Base-by-base conservation (phyloP, 1,139 yeast species). In the Candida freyschussii region DNA sequence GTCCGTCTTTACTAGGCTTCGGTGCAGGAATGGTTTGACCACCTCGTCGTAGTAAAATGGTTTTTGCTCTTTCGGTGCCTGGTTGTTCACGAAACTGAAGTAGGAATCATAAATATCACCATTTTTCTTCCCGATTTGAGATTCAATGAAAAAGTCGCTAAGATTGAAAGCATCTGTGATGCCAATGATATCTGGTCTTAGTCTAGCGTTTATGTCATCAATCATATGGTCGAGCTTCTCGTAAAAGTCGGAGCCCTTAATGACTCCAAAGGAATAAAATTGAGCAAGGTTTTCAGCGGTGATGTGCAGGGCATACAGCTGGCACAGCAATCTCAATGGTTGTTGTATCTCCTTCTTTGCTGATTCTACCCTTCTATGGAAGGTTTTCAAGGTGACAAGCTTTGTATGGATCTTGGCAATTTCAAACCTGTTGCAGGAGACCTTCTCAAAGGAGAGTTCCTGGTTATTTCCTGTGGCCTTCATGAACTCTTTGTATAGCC, bases 81-180 rank as follows among this genome's bases (percentile, higher is more conserved):
- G 42, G 19, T 33, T 27, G 26, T 41, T 44, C 12, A 61, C 61
- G 26, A 56, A 60, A 50, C 76, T 74, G 44, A 76, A 75, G 58
- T 86, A 86, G 56, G 84, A 75, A 55, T 79, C 79, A 62, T 87
- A 89, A 29, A 84, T 76, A 56, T 86, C 82, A 41, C 96, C 96
- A 52, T 85, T 80, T 59, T 73, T 80, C 50, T 68, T 71, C 37
- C 96, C 96, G 45, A 89, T 74, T 29, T 94, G 79, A 2, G 96
- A 73, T 62, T 86, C 84, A 55, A 87, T 69, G 62, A 81, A 73
- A 65, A 75, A 83, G 61, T 89, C 96, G 17, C 86, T 72, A 52
- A 82, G 67, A 62, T 80, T 78, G 71, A 89, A 87, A 5, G 95
- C 72, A 61, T 89, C 97, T 13, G 95, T 82, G 47, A 83, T 67